A percentile compares a stretch with the other conserved stretches of the same genome.
These are phyloP conservation scores for Anaeromyces robustus DNA, from an alignment of 192 early-diverging fungal genomes.

Conservation along the genomic window DNA sequence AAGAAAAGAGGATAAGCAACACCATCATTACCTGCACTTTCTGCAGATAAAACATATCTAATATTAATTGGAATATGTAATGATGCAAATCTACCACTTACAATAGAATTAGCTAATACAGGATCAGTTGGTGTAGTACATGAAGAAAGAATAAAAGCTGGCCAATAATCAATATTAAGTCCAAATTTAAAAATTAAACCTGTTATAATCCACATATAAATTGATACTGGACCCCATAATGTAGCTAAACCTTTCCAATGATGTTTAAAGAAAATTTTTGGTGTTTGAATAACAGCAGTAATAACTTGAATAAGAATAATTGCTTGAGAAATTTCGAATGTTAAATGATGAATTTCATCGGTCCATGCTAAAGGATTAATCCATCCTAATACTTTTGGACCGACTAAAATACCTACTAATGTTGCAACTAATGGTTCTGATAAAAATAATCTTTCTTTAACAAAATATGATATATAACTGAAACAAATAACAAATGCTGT, in stretches of 20 bases:
- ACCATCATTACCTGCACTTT: conserved; percentile 75
- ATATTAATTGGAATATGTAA: conserved; percentile 63
- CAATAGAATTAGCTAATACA: conserved; percentile 84
- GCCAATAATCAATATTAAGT: conserved; percentile 29
- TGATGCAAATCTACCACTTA: conserved; percentile 87
- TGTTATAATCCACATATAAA: conserved; percentile 60
- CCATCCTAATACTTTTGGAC: conserved; percentile 12
- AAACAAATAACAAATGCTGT: conserved; percentile 3
- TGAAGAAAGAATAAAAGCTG: conserved; percentile 60
- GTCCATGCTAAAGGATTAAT: conserved; percentile 38
- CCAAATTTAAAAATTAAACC: conserved; percentile 39
- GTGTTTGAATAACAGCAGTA: conserved; percentile 67
- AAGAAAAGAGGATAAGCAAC: conserved; percentile 70
- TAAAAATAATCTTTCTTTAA: conserved; percentile 5
- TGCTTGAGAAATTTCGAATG: conserved; percentile 3
- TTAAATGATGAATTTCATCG: conserved; percentile 43
- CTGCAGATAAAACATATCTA: conserved; percentile 56
- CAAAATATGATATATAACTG: conserved; percentile 2
- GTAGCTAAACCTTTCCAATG: conserved; percentile 49
- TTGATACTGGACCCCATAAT: conserved; percentile 66
- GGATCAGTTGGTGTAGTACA: conserved; percentile 88
- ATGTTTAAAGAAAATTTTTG: conserved; percentile 50
- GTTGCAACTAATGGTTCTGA: conserved; percentile 46
- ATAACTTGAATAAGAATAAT: conserved; percentile 78
- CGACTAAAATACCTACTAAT: conserved; percentile 69